These are phyloP conservation scores for Cryphonectria carpinicola DNA, from an alignment of 2,329 filamentous ascomycete species.

Conservation along the genomic window DNA sequence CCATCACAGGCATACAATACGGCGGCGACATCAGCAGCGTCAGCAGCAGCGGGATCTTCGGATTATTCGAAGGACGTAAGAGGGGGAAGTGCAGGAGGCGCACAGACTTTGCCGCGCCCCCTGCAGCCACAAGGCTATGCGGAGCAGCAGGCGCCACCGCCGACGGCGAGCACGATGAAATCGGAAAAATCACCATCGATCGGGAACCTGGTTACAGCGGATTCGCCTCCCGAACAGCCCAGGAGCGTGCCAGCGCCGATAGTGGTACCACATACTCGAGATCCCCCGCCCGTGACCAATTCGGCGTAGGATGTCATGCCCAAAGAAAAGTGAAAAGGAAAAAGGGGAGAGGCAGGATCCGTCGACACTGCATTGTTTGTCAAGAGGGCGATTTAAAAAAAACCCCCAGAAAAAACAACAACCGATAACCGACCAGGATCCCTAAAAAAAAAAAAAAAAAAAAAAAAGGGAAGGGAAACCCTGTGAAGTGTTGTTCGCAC, in stretches of 20 bases:
- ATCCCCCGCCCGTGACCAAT: conserved; percentile 26
- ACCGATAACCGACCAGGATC: background rate
- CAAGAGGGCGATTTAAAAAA: background rate
- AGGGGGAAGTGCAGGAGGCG: conserved; percentile 14
- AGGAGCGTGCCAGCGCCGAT: conserved; percentile 7
- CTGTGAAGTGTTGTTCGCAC: no score
- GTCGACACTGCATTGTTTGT: background rate
- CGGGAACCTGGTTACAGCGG: conserved; percentile 29
- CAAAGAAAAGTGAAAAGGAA: background rate
- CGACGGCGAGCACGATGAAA: conserved; percentile 5
- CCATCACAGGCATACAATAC: background rate
- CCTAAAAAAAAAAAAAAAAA: no score
- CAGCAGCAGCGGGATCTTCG: conserved; percentile 5
- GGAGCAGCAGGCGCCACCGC: conserved; percentile 1
- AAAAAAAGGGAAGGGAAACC: no score
- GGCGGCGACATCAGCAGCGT: background rate
- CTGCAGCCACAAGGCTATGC: conserved; percentile 12
- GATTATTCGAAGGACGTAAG: conserved; percentile 19
- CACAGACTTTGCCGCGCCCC: background rate
- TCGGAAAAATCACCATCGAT: conserved; percentile 30
- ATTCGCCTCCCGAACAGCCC: conserved; percentile 21
- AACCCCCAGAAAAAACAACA: no score
- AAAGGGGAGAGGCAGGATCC: no score
- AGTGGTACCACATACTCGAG: conserved; percentile 16
- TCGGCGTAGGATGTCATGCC: conserved; percentile 12